Conservation (phyloP, 768 basidiomycete species). For the Phanerochaete carnosa region DNA sequence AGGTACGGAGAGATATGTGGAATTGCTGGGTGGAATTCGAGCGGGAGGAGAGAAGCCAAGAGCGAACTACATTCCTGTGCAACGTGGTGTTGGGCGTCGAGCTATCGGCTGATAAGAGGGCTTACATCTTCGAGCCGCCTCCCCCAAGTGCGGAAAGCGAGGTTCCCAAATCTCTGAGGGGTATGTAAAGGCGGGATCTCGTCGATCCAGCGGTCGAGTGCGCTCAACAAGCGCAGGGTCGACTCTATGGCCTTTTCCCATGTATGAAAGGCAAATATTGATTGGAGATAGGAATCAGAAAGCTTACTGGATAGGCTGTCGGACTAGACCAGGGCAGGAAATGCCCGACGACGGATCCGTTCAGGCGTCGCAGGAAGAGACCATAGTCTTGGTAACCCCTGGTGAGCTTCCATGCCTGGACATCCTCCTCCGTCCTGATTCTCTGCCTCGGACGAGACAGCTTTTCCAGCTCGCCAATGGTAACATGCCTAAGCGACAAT, state of each 20-base stretch:
- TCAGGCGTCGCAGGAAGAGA: slow-evolving; percentile 72
- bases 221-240: slow-evolving; percentile 56
- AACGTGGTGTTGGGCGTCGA: not conserved
- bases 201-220: slow-evolving; percentile 71
- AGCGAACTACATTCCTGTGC: slow-evolving; percentile 52
- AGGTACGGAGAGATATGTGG: slow-evolving; percentile 78
- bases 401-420: slow-evolving; percentile 68
- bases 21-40: slow-evolving; percentile 39
- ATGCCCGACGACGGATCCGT: slow-evolving; percentile 71
- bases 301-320: slow-evolving; percentile 20
- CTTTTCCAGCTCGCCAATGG: slow-evolving; percentile 19
- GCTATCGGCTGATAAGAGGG: slow-evolving; percentile 15
- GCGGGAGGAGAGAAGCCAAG: slow-evolving; percentile 45
- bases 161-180: slow-evolving; percentile 88
- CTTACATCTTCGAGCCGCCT: slow-evolving; percentile 71
- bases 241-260: slow-evolving; percentile 41
- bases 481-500: slow-evolving; percentile 30
- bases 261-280: not conserved
- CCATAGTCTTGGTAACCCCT: slow-evolving; percentile 71
- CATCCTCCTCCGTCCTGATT: slow-evolving; percentile 72
- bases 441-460: slow-evolving; percentile 39
- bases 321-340: slow-evolving; percentile 41
- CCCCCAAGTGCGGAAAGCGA: slow-evolving; percentile 87
- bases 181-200: slow-evolving; percentile 72
- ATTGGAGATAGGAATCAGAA: not conserved